Evolutionary conservation across 2,329 filamentous ascomycete genomes (phyloP), one percentile per base, ranked within the genome.

Genomic region (Alternaria longipes): DNA sequence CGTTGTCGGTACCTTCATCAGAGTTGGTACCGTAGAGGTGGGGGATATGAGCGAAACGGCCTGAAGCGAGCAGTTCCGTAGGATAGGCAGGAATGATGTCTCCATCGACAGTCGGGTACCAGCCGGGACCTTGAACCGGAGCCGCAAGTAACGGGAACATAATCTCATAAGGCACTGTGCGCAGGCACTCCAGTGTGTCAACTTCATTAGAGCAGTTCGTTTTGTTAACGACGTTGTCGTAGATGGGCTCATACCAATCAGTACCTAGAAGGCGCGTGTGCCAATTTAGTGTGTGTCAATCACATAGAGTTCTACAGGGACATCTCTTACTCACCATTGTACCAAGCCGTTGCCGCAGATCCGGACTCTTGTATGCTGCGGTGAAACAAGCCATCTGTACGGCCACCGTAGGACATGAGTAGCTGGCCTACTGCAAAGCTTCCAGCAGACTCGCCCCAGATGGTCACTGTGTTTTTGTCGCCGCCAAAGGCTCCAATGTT

Each of bases 1-100:
- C 84, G 68, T 89, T 90, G 9, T 82, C 80, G 1, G 85, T 86
- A 2, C 88, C 90, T 75, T 92, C 90, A 67, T 91, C 89, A 0
- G 84, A 84, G 74, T 91, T 91, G 26, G 83, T 84, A 8, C 90
- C 89, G 56, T 86, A 82, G 4, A 92, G 79, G 55, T 90, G 83
- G 0, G 89, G 87, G 1, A 91, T 84, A 57, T 87, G 84, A 54
- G 89, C 85, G 65, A 91, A 90, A 26, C 83, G 83, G 45, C 88
- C 88, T 3, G 82, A 75, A 4, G 80, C 77, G 2, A 91, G 78
- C 60, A 89, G 85, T 8, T 83, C 74, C 8, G 84, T 85, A 5
- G 83, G 83, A 66, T 83, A 85, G 6, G 82, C 81, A 8, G 79
- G 79, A 3, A 90, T 80, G 41, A 89, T 81, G 69, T 88, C 85